Base-by-base conservation (phyloP, 345 rosid species). In the Brassica rapa region DNA sequence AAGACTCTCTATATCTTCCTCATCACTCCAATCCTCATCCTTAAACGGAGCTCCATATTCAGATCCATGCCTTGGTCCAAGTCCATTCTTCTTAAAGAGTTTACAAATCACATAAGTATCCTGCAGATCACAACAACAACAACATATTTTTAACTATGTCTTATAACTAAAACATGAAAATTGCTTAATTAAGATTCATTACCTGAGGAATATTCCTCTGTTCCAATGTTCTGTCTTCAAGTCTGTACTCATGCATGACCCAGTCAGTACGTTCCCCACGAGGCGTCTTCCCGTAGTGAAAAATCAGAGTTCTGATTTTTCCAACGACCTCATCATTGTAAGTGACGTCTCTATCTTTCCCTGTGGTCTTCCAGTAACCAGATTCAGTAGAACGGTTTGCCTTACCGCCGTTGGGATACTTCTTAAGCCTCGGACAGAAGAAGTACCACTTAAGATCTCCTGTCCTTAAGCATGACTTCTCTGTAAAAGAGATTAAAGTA, bases 201-300 rank as follows among this genome's bases (percentile, higher is more conserved):
- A 49, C 81, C 85, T 85, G 84, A 67, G 71, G 77, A 72, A 80
- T 76, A 39, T 88, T 86, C 78, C 24, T 79, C 2, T 12, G 41
- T 12, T 82, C 74, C 72, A 89, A 79, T 27, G 30, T 81, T 71
- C 70, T 73, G 5, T 86, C 90, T 43, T 84, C 71, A 23, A 93
- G 86, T 55, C 89, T 87, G 39, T 94, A 92, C 33, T 94, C 97
- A 25, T 92, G 89, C 82, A 94, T 92, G 2, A 92, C 88, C 98
- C 97, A 94, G 62, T 94, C 88, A 1, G 98, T 94, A 12, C 97
- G 68, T 0, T 77, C 81, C 32, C 87, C 89, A 6, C 66, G 60
- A 8, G 86, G 88, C 2, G 81, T 84, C 83, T 83, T 86, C 7
- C 93, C 94, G 5, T 0, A 71, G 57, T 92, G 89, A 63, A 85